Evolutionary conservation across 108 stramenopile species (phyloP), one percentile per base, ranked within the genome.

Genomic region (Heterococcus sp.): DNA sequence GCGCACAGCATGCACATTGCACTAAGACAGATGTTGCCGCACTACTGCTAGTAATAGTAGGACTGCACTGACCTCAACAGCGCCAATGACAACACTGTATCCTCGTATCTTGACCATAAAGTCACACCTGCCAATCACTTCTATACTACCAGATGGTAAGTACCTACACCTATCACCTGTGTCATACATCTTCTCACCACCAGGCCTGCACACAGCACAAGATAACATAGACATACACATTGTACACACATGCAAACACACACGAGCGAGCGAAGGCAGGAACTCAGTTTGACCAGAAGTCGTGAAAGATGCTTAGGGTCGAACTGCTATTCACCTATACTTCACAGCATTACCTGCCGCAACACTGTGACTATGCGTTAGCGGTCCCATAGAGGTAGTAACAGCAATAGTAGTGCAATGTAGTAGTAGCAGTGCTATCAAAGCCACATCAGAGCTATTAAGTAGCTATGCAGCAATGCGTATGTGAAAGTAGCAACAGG

Each of bases 81-180:
- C 92, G 1, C 91, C 89, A 40, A 91, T 72, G 11, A 90, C 92
- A 31, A 93, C 91, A 2, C 89, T 90, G 75, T 93, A 91, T 83
- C 92, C 92, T 28, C 92, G 86, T 32, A 93, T 89, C 76, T 93
- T 93, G 67, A 93, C 91, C 90, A 91, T 92, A 78, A 90, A 91
- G 80, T 92, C 92, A 70, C 91, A 91, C 35, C 92, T 87, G 11
- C 92, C 92, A 35, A 92, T 72, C 38, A 93, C 89, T 74, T 91
- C 92, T 32, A 93, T 82, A 37, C 91, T 88, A 32, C 90, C 87
- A 70, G 91, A 86, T 8, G 90, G 90, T 32, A 93, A 78, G 26
- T 92, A 72, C 2, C 91, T 78, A n/a, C 89, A 91, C 4, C 90
- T 74, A 83, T 93, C 92, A 30, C 92, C 92, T 0, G 92, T 91